Base-by-base conservation (phyloP, 2,329 filamentous ascomycete species). In the Immersiporthe knoxdaviesiana region DNA sequence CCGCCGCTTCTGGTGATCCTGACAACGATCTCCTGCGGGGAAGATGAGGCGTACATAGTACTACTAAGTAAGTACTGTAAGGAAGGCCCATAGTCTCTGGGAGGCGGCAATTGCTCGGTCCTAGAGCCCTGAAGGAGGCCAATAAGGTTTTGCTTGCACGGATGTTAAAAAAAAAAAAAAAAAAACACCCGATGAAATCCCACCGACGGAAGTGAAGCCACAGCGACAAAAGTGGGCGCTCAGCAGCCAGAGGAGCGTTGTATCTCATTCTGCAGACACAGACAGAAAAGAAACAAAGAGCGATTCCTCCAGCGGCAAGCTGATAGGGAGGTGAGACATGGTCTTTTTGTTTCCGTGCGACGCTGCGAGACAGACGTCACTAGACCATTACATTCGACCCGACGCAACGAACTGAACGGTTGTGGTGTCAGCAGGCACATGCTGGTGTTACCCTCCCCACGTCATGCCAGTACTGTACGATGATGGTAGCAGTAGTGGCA, bases 341-440 rank as follows among this genome's bases (percentile, higher is more conserved):
- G 44, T 37, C 24, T 30, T n/a, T n/a, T 18, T 3, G 7, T 47
- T 27, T 27, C 32, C 8, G 37, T 44, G 37, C 37, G 24, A 61
- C 61, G 39, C 18, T 63, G 27, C 27, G 30, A n/a, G 30, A 63
- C 30, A 14, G 41, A 52, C 30, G 21, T 63, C 62, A 63, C 44
- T 63, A n/a, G 62, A 47, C 62, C 44, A 21, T 63, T 44, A 27
- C n/a, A 41, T 59, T 12, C 32, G 56, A 37, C 56, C 56, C 30
- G 18, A 16, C 16, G 18, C 56, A 59, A 35, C 54, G 14, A 37
- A 30, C n/a, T n/a, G 58, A 60, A 39, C 56, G 30, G 32, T 44
- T 63, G n/a, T 44, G 60, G 60, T 63, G 60, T 63, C 39, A 63
- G 39, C 60, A 11, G 39, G 44, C 60, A 44, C 44, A 59, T 24